These are phyloP conservation scores for Phytophthora citrophthora DNA, from an alignment of 352 stramenopile genomes.

Conservation along the genomic window DNA sequence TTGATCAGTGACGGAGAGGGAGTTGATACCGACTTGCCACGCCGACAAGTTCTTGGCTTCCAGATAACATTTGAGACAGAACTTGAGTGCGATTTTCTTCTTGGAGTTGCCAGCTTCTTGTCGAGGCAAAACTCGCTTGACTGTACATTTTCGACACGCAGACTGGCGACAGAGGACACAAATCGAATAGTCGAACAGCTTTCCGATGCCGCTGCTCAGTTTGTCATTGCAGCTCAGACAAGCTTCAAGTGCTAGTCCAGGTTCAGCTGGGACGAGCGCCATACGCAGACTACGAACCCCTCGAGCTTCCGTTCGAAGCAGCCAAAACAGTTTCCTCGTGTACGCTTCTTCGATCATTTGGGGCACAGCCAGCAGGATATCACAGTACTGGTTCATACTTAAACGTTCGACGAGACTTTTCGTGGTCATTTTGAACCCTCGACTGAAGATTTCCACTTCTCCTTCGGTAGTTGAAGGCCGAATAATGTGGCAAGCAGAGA, in stretches of 20 bases:
- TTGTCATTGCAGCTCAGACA: constrained; percentile 25
- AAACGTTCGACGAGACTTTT: constrained; percentile 32
- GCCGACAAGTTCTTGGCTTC: constrained; percentile 42
- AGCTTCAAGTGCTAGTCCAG: constrained; percentile 1
- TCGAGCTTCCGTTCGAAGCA: constrained; percentile 27
- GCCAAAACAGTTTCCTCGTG: constrained; percentile 48
- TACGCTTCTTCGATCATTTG: constrained; percentile 45
- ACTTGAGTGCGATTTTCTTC: constrained; percentile 32
- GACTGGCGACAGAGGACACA: constrained; percentile 55
- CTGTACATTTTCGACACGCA: constrained; percentile 45
- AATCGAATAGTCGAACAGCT: constrained; percentile 23
- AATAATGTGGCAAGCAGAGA: constrained; percentile 46
- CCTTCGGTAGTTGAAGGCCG: constrained; percentile 20
- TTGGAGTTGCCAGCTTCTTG: constrained; percentile 17
- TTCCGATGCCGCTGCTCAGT: constrained; percentile 22
- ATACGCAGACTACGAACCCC: constrained; percentile 1
- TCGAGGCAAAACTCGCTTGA: constrained; percentile 34
- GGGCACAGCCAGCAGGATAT: constrained; percentile 24
- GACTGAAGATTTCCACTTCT: constrained; percentile 44
- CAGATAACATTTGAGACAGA: constrained; percentile 45
- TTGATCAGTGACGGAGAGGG: constrained; percentile 12
- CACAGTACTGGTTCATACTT: constrained; percentile 22
- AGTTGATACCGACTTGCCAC: constrained; percentile 36
- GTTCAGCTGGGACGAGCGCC: background rate
- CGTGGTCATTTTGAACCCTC: constrained; percentile 34